phyloP scores from a whole-genome alignment of 2,329 filamentous ascomycete species.

The Coleophoma crateriformis region DNA sequence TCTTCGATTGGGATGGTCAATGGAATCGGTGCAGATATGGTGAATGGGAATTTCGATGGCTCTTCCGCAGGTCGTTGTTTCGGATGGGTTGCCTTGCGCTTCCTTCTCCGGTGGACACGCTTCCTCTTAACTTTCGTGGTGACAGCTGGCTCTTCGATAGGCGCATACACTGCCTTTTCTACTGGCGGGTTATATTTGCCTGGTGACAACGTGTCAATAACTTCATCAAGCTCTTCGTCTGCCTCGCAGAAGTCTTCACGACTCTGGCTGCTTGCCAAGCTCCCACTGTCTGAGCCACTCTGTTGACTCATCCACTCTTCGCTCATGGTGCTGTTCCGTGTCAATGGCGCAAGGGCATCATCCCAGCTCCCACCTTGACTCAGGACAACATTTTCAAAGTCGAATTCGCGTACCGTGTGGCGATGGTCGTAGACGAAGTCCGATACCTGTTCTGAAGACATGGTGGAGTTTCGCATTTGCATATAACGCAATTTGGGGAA shows the following conservation, averaged over 20 bases:
- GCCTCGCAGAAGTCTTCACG: constrained; percentile 16
- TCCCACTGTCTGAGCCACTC: constrained; percentile 20
- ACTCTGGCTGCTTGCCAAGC: constrained; percentile 15
- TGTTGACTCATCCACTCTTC: constrained; percentile 31
- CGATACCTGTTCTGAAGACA: constrained; percentile 67
- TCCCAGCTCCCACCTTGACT: constrained; percentile 70
- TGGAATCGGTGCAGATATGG: not conserved
- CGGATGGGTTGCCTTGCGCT: constrained; percentile 25
- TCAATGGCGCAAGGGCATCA: constrained; percentile 71
- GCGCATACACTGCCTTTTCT: constrained; percentile 1
- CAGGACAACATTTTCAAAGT: constrained; percentile 72
- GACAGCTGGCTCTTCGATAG: constrained; percentile 1
- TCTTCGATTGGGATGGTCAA: not conserved
- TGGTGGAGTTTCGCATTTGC: constrained; percentile 65
- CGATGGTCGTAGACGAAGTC: constrained; percentile 64
- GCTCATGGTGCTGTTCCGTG: constrained; percentile 32
- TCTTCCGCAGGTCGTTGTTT: constrained; percentile 22
- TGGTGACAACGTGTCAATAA: constrained; percentile 13
- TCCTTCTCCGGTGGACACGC: constrained; percentile 20
- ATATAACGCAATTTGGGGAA: constrained; percentile 66
- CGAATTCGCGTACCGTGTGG: constrained; percentile 66
- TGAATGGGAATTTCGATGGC: not conserved
- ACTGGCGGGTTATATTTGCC: not conserved
- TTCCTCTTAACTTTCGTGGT: constrained; percentile 39
- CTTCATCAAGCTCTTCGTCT: constrained; percentile 13